phyloP scores from a whole-genome alignment of 2,329 filamentous ascomycete species.

The Hypoxylon sp. region DNA sequence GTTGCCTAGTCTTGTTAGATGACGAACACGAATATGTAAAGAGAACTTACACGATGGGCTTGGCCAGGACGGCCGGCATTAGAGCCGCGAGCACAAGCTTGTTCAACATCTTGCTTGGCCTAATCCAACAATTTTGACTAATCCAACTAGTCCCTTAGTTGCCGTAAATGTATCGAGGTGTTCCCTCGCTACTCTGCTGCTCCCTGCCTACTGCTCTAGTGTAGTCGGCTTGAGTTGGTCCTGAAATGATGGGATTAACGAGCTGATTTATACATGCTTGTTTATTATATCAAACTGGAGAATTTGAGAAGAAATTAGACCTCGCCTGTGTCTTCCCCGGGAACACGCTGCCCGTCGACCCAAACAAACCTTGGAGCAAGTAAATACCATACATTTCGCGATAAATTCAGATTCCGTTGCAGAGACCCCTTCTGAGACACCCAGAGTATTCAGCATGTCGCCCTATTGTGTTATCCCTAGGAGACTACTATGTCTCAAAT shows the following conservation, averaged over 20 bases:
- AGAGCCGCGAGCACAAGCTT: slow-evolving; percentile 51
- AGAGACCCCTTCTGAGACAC: slow-evolving; percentile 28
- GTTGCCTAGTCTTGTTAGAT: slow-evolving; percentile 28
- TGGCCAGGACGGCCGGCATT: slow-evolving; percentile 50
- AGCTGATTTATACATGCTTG: slow-evolving; percentile 34
- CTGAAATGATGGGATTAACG: slow-evolving; percentile 8
- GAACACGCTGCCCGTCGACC: slow-evolving; percentile 33
- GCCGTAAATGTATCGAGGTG: slow-evolving; percentile 14
- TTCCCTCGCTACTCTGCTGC: slow-evolving; percentile 21
- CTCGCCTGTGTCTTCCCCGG: slow-evolving; percentile 13
- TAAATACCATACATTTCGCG: slow-evolving; percentile 31
- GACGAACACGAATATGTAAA: background rate
- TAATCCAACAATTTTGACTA: slow-evolving; percentile 13
- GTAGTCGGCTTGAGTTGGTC: background rate
- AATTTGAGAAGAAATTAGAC: slow-evolving; percentile 31
- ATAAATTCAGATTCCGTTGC: slow-evolving; percentile 23
- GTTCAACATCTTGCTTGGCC: slow-evolving; percentile 49
- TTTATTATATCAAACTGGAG: slow-evolving; percentile 7
- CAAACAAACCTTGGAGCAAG: slow-evolving; percentile 5
- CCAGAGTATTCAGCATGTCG: slow-evolving; percentile 18
- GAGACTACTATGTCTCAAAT: slow-evolving; percentile 34
- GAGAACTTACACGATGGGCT: slow-evolving; percentile 49
- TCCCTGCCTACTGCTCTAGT: slow-evolving; percentile 17
- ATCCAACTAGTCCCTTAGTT: slow-evolving; percentile 6
- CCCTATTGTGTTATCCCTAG: slow-evolving; percentile 11